Conservation (phyloP, 2,329 filamentous ascomycete genomes). For the Exophiala sideris region DNA sequence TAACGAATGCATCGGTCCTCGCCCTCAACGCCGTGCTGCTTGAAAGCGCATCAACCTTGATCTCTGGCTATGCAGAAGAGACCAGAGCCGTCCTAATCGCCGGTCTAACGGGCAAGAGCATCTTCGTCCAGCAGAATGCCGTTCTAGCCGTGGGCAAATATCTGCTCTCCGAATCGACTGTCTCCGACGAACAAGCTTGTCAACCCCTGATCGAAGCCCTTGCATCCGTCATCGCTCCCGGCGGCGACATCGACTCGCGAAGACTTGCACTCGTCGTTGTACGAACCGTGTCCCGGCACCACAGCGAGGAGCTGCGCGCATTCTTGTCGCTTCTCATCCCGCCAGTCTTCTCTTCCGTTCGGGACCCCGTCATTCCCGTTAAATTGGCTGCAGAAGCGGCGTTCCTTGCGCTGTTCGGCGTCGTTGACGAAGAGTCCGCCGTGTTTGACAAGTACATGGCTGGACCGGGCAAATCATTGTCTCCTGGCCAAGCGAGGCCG, state of each 20-base stretch:
- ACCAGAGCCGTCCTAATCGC: slow-evolving; percentile 72
- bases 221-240: slow-evolving; percentile 70
- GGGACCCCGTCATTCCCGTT: slow-evolving; percentile 88
- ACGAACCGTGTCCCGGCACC: slow-evolving; percentile 75
- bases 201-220: slow-evolving; percentile 79
- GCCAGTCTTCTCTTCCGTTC: slow-evolving; percentile 82
- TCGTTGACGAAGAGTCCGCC: slow-evolving; percentile 78
- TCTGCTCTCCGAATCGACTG: slow-evolving; percentile 29
- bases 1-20: slow-evolving; percentile 74
- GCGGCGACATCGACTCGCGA: slow-evolving; percentile 75
- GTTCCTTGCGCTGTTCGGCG: slow-evolving; percentile 85
- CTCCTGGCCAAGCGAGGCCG: slow-evolving; percentile 58
- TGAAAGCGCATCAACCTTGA: slow-evolving; percentile 70
- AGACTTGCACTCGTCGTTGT: slow-evolving; percentile 82
- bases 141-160: slow-evolving; percentile 27
- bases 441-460: slow-evolving; percentile 88
- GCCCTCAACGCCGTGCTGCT: slow-evolving; percentile 84
- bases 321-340: slow-evolving; percentile 69
- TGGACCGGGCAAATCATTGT: slow-evolving; percentile 61
- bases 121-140: slow-evolving; percentile 62
- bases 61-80: slow-evolving; percentile 68
- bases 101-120: slow-evolving; percentile 73
- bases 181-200: slow-evolving; percentile 62
- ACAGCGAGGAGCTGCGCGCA: slow-evolving; percentile 76
- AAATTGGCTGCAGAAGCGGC: slow-evolving; percentile 93